Percentiles rank a stretch among this genome's conserved stretches.
Evolutionary conservation across 352 stramenopile species (phyloP).

Genomic region (Globisporangium emineosum): DNA sequence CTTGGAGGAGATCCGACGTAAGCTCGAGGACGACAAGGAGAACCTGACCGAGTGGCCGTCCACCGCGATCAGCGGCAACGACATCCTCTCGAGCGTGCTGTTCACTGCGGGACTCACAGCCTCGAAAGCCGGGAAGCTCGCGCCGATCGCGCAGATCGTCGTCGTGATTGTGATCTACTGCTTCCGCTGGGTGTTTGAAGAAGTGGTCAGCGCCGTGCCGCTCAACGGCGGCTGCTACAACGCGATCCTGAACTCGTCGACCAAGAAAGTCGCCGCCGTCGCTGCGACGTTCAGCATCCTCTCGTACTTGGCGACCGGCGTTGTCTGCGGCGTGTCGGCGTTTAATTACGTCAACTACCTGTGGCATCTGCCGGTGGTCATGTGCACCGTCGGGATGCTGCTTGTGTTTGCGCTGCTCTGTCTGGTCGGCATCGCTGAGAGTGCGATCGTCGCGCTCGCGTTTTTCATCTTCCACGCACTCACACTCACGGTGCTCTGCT

Average conservation of each 20-base stretch:
- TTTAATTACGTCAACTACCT: slow-evolving; percentile 79
- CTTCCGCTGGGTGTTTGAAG: slow-evolving; percentile 67
- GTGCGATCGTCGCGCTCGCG: slow-evolving; percentile 56
- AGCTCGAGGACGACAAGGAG: slow-evolving; percentile 20
- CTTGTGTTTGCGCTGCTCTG: slow-evolving; percentile 72
- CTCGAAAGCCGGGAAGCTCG: slow-evolving; percentile 61
- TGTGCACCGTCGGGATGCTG: slow-evolving; percentile 42
- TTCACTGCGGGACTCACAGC: slow-evolving; percentile 48
- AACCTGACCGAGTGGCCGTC: slow-evolving; percentile 64
- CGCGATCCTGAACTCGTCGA: slow-evolving; percentile 80
- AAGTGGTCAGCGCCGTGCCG: slow-evolving; percentile 80
- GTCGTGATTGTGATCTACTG: slow-evolving; percentile 50
- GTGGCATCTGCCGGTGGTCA: slow-evolving; percentile 41
- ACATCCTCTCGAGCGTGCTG: slow-evolving; percentile 82
- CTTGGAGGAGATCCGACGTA: slow-evolving; percentile 15
- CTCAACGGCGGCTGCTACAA: slow-evolving; percentile 88
- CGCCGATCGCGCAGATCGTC: slow-evolving; percentile 60
- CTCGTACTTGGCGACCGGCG: slow-evolving; percentile 82
- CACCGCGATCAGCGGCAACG: slow-evolving; percentile 86
- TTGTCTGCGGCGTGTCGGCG: slow-evolving; percentile 51
- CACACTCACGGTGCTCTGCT: slow-evolving; percentile 55
- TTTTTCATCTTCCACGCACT: slow-evolving; percentile 77
- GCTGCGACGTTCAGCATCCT: slow-evolving; percentile 76
- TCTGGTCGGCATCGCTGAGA: slow-evolving; percentile 75
- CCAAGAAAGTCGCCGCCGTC: slow-evolving; percentile 68